A percentile compares a stretch with the other conserved stretches of the same genome.
phyloP scores from a whole-genome alignment of 345 rosid species.

The Brassica juncea region DNA sequence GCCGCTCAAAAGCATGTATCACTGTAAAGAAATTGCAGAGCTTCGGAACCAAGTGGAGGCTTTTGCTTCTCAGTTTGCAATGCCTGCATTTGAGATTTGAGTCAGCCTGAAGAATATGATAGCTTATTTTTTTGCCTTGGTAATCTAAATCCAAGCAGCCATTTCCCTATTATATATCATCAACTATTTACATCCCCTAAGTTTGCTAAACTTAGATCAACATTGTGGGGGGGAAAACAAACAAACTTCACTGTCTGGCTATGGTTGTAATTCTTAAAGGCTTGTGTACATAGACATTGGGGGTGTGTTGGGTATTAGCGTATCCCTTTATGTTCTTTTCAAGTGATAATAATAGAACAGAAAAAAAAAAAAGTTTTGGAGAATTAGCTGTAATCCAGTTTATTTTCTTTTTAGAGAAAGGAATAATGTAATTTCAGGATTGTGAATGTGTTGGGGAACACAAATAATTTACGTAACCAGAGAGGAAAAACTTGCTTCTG shows the following conservation, averaged over 20 bases:
- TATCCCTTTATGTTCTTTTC: slow-evolving; percentile 4
- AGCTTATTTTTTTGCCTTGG: slow-evolving; percentile 27
- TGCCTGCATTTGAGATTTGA: slow-evolving; percentile 84
- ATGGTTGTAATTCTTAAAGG: slow-evolving; percentile 3
- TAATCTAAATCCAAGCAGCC: slow-evolving; percentile 19
- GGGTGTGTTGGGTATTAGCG: slow-evolving; percentile 19
- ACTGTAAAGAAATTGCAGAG: slow-evolving; percentile 65
- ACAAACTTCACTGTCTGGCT: neutral
- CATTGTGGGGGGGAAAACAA: neutral
- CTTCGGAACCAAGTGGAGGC: slow-evolving; percentile 63
- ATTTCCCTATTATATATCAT: slow-evolving; percentile 13
- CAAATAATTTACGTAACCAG: slow-evolving; percentile 36
- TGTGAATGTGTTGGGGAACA: slow-evolving; percentile 39
- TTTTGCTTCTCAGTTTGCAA: slow-evolving; percentile 77
- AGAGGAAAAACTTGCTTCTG: slow-evolving; percentile 31
- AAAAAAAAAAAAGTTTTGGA: neutral
- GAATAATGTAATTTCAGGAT: slow-evolving; percentile 29
- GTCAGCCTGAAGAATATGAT: slow-evolving; percentile 15
- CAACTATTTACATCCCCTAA: slow-evolving; percentile 4
- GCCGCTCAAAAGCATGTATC: slow-evolving; percentile 55
- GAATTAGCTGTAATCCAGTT: slow-evolving; percentile 30
- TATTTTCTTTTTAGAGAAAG: neutral
- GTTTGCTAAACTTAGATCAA: slow-evolving; percentile 25
- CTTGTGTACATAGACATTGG: slow-evolving; percentile 27
- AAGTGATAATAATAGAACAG: slow-evolving; percentile 26